Conservation (phyloP, 2,329 filamentous ascomycete genomes). For the Stagonosporopsis chrysanthemi region DNA sequence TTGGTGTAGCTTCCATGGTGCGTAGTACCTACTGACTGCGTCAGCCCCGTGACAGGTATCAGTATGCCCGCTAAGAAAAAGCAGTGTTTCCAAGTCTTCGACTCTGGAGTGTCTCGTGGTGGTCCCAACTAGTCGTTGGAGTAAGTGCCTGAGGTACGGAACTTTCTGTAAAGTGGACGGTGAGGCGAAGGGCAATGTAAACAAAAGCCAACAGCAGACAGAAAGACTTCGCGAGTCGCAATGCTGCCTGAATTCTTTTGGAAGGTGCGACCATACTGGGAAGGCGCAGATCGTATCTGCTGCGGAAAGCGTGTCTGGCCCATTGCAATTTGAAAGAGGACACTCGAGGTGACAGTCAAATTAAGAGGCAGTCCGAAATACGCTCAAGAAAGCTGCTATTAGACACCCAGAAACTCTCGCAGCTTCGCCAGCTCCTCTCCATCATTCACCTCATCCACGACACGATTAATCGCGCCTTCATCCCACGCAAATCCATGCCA, state of each 20-base stretch:
- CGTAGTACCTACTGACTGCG: not conserved
- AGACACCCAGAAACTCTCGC: slow-evolving; percentile 37
- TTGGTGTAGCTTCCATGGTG: slow-evolving; percentile 22
- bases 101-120: too few species aligned
- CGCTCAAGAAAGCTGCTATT: not conserved
- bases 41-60: not conserved
- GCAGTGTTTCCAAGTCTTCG: too few species aligned
- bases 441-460: slow-evolving; percentile 62
- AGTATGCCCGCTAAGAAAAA: not conserved
- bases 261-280: slow-evolving; percentile 24
- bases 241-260: slow-evolving; percentile 14
- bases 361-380: too few species aligned
- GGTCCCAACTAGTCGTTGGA: not conserved
- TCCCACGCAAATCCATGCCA: slow-evolving; percentile 72
- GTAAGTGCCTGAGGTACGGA: not conserved
- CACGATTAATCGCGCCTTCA: slow-evolving; percentile 65
- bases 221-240: not conserved
- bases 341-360: too few species aligned
- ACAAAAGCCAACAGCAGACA: slow-evolving; percentile 11
- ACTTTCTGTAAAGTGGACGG: not conserved
- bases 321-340: not conserved
- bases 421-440: slow-evolving; percentile 62
- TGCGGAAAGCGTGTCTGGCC: not conserved
- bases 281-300: slow-evolving; percentile 7
- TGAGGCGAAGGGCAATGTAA: not conserved